These are phyloP conservation scores for Zygosaccharomyces lentus DNA, from an alignment of 805 yeast species.

Conservation along the genomic window DNA sequence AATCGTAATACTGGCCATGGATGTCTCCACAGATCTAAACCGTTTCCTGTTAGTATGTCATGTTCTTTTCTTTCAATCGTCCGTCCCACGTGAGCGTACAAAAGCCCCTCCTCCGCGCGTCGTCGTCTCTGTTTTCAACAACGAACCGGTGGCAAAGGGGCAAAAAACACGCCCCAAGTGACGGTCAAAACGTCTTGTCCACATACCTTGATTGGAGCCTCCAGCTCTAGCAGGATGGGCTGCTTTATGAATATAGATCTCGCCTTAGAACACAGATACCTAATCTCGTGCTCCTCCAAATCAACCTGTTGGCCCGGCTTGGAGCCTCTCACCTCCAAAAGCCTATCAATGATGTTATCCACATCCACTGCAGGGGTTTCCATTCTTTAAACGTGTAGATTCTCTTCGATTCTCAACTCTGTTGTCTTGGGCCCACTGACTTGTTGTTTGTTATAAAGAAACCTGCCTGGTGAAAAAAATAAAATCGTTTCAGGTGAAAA, in stretches of 20 bases:
- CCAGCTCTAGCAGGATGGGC: slow-evolving; percentile 90
- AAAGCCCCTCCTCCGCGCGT: slow-evolving; percentile 2
- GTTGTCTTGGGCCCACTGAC: not conserved
- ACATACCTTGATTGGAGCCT: slow-evolving; percentile 91
- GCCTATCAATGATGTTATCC: slow-evolving; percentile 94
- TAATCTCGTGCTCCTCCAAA: slow-evolving; percentile 87
- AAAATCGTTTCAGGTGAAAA: slow-evolving; percentile 2
- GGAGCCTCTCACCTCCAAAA: slow-evolving; percentile 95
- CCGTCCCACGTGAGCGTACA: not conserved
- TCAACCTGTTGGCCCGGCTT: slow-evolving; percentile 98
- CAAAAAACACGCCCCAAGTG: slow-evolving; percentile 1
- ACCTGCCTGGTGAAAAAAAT: slow-evolving; percentile 1
- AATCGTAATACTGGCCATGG: slow-evolving; percentile 97
- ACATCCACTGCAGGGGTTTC: slow-evolving; percentile 79
- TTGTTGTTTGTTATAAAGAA: not conserved
- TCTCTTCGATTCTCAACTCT: not conserved
- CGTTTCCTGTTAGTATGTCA: not conserved
- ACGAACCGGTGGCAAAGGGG: slow-evolving; percentile 5
- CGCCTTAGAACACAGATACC: slow-evolving; percentile 94
- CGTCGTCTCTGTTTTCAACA: not conserved
- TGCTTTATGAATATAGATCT: slow-evolving; percentile 97
- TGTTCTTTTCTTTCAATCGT: not conserved
- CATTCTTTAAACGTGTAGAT: slow-evolving; percentile 25
- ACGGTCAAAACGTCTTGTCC: slow-evolving; percentile 11
- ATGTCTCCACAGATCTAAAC: slow-evolving; percentile 86